These are phyloP conservation scores for Boehmeria nivea DNA, from an alignment of 306 rosid genomes.

Conservation along the genomic window DNA sequence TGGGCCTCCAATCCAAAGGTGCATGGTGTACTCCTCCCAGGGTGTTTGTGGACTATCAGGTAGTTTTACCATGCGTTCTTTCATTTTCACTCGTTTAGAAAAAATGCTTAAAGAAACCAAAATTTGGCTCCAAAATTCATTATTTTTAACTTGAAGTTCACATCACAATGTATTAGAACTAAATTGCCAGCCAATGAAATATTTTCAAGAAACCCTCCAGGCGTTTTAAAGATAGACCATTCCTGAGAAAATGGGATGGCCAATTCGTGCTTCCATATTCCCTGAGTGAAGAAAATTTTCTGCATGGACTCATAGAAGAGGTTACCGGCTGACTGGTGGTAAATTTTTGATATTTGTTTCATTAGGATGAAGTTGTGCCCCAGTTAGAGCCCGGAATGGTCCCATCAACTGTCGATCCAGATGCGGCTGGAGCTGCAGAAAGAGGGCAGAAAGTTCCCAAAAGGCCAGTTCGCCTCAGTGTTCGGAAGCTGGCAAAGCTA, in stretches of 20 bases:
- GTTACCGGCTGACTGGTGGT: too few species aligned
- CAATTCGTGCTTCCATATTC: too few species aligned
- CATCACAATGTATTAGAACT: neutral
- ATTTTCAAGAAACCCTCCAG: too few species aligned
- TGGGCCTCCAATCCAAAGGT: constrained; percentile 84
- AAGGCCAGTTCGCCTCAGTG: constrained; percentile 81
- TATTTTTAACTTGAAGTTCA: neutral
- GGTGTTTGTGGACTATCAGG: constrained; percentile 95
- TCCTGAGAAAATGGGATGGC: too few species aligned
- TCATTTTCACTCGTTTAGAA: neutral
- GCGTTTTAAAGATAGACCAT: too few species aligned
- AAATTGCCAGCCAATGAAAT: too few species aligned
- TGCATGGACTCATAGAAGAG: too few species aligned
- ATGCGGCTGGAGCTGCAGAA: constrained; percentile 73
- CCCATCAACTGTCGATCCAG: constrained; percentile 95
- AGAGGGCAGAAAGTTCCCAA: constrained; percentile 60
- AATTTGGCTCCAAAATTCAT: constrained; percentile 5
- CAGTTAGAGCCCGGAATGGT: constrained; percentile 99
- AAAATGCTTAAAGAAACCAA: neutral
- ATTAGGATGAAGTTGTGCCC: constrained; percentile 93
- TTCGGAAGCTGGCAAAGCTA: constrained; percentile 93
- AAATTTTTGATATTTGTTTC: constrained; percentile 6
- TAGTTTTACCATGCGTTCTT: constrained; percentile 29
- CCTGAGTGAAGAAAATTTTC: too few species aligned
- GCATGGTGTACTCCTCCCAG: constrained; percentile 99